A percentile compares a stretch with the other conserved stretches of the same genome.
Evolutionary conservation across 805 yeast genomes (phyloP).

Genomic region (Spathaspora sp.): DNA sequence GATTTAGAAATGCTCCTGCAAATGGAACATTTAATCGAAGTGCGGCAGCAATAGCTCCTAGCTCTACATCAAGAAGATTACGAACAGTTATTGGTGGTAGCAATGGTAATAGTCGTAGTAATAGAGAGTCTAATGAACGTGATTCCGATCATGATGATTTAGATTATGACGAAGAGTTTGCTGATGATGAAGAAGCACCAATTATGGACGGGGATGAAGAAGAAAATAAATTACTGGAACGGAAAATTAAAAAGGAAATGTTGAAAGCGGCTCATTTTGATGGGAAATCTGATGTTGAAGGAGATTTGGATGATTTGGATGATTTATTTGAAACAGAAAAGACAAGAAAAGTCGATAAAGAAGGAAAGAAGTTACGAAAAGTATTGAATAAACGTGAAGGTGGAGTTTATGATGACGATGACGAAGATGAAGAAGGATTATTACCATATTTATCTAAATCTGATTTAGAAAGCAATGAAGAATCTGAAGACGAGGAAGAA

Average conservation of each 20-base stretch:
- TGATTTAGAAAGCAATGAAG: conserved; percentile 63
- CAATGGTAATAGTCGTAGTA: conserved; percentile 16
- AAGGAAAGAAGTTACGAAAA: conserved; percentile 81
- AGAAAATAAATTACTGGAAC: conserved; percentile 86
- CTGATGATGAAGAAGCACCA: conserved; percentile 98
- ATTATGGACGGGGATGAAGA: conserved; percentile 95
- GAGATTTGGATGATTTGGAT: conserved; percentile 63
- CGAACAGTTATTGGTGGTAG: conserved; percentile 43
- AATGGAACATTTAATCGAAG: conserved; percentile 4
- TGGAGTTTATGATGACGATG: conserved; percentile 85
- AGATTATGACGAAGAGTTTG: conserved; percentile 95
- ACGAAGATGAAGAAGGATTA: conserved; percentile 50
- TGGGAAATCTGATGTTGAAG: conserved; percentile 55
- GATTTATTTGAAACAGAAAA: conserved; percentile 64
- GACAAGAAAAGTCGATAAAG: conserved; percentile 76
- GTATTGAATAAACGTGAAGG: conserved; percentile 83
- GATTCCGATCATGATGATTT: conserved; percentile 87
- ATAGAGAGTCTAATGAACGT: conserved; percentile 36
- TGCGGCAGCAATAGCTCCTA: not conserved
- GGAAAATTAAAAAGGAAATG: conserved; percentile 80
- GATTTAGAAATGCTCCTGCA: conserved; percentile 34
- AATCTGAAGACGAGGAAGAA: conserved; percentile 40
- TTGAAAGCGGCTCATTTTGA: conserved; percentile 72
- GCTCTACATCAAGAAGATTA: conserved; percentile 15
- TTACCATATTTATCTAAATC: conserved; percentile 70